Conservation (phyloP, 208 protist species). For the Crithidia mellificae region DNA sequence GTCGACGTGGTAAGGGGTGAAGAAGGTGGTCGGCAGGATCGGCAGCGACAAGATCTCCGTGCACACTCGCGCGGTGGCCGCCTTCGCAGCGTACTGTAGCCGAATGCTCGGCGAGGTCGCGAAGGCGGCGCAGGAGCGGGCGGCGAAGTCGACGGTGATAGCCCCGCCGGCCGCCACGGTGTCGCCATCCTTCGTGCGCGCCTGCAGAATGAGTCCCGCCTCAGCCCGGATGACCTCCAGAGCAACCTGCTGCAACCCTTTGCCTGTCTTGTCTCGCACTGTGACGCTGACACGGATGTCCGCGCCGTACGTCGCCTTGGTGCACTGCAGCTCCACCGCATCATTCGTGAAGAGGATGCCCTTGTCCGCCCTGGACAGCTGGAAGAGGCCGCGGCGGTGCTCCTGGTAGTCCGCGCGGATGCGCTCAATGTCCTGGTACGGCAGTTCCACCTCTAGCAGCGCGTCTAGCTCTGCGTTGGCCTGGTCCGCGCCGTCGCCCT, state of each 20-base stretch:
- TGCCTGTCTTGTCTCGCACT: conserved; percentile 34
- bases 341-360: conserved; percentile 56
- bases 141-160: conserved; percentile 63
- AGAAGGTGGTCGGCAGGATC: conserved; percentile 61
- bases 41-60: conserved; percentile 66
- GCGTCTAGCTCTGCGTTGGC: conserved; percentile 61
- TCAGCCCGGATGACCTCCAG: conserved; percentile 52
- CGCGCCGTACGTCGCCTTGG: conserved; percentile 45
- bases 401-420: conserved; percentile 36
- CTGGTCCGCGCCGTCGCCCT: conserved; percentile 77
- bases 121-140: conserved; percentile 65
- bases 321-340: conserved; percentile 54
- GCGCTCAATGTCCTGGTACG: conserved; percentile 43
- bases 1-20: conserved; percentile 60
- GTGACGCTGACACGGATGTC: conserved; percentile 50
- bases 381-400: conserved; percentile 41
- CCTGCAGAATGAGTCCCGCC: conserved; percentile 65
- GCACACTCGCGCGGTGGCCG: conserved; percentile 12
- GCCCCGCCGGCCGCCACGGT: conserved; percentile 22
- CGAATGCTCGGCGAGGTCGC: conserved; percentile 56
- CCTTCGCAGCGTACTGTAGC: conserved; percentile 41
- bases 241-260: conserved; percentile 33
- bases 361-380: conserved; percentile 21
- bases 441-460: conserved; percentile 71
- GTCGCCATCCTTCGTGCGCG: conserved; percentile 35